Evolutionary conservation across 768 basidiomycete species (phyloP), one percentile per base, ranked within the genome.

Genomic region (Boletus rubroflammeus): DNA sequence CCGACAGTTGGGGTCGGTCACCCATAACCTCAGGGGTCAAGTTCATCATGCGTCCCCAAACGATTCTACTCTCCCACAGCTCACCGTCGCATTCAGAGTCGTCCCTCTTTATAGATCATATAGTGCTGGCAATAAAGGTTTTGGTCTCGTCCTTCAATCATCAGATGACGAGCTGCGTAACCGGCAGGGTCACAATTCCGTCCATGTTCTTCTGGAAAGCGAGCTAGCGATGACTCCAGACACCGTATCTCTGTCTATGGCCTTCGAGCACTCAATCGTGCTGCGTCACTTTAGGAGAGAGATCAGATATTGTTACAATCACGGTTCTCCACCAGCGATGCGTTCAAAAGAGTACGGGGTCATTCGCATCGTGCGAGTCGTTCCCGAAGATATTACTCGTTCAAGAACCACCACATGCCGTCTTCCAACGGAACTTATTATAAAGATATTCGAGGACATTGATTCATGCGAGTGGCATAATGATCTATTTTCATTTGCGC

Each of bases 401-500:
- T 3, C 39, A 17, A 26, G 19, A 26, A 38, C 11, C 6, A 25
- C n/a, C 5, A 23, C 35, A 7, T 4, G 5, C 17, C 9, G 2
- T 19, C 19, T 58, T 23, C 49, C 52, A 10, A 25, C 9, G 10
- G 58, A 57, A 23, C 11, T 59, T 15, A 34, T 57, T 4, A 1
- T 53, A 11, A 26, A 50, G 21, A 50, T 53, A 23, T 51, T 58
- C 13, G 39, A 47, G 6, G 21, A 3, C 13, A 4, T 3, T 15
- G n/a, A 46, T 19, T n/a, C 26, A 25, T 35, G 34, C 40, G 2
- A 15, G 1, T 59, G 56, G 52, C 35, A 58, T 36, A 13, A 25
- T 1, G 40, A 58, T 39, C 40, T 58, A 3, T 17, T 58, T 2
- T 54, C 49, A 5, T 47, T 42, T 34, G 48, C 56, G 15, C 56